These are phyloP conservation scores for Murraya paniculata DNA, from an alignment of 345 rosid genomes.

Conservation along the genomic window DNA sequence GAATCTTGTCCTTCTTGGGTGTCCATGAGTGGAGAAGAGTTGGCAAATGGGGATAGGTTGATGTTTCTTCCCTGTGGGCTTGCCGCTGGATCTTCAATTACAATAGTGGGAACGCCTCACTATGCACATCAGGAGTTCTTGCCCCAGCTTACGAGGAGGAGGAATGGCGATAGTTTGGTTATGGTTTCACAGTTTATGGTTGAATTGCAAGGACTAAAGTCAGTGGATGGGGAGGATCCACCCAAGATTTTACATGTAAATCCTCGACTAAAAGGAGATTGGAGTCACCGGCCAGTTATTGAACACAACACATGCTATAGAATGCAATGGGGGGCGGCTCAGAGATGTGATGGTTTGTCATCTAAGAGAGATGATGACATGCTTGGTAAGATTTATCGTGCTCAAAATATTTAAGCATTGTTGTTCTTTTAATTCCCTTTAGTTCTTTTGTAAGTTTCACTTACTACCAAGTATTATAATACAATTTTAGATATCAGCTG, in stretches of 20 bases:
- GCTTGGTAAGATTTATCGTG: conserved; percentile 56
- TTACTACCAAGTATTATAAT: neutral
- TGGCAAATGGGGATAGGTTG: conserved; percentile 53
- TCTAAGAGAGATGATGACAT: conserved; percentile 75
- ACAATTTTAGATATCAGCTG: neutral
- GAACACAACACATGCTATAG: conserved; percentile 98
- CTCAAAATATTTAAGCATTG: neutral
- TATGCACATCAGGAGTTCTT: conserved; percentile 80
- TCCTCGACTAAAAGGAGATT: conserved; percentile 93
- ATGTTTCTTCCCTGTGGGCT: conserved; percentile 97
- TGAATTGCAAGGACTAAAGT: conserved; percentile 89
- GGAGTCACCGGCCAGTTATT: conserved; percentile 81
- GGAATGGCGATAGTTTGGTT: conserved; percentile 55
- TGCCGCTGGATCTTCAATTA: conserved; percentile 89
- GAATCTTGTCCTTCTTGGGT: conserved; percentile 86
- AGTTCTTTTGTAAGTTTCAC: neutral
- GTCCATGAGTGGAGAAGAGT: conserved; percentile 65
- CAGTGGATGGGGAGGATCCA: conserved; percentile 91
- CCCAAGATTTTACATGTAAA: conserved; percentile 95
- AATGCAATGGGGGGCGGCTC: conserved; percentile 99
- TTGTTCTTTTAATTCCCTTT: neutral
- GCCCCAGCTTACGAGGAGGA: conserved; percentile 59
- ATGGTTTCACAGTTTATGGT: conserved; percentile 92
- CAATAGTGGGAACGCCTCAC: conserved; percentile 90
- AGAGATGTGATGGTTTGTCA: conserved; percentile 85